Conservation (phyloP, 306 rosid species). For the Mimosa pudica region DNA sequence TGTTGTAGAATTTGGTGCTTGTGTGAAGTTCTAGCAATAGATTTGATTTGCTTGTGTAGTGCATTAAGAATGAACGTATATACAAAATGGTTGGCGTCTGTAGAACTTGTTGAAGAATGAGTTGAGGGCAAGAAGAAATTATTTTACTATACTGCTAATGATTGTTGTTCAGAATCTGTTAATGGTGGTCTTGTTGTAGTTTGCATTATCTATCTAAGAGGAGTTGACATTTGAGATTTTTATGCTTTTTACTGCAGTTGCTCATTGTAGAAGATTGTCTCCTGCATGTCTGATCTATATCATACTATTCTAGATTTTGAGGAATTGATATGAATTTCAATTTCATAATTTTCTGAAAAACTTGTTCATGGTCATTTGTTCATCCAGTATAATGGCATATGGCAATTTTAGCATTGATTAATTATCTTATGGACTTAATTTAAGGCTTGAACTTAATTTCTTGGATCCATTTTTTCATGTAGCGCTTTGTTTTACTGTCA, state of each 20-base stretch:
- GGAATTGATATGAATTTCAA: not conserved
- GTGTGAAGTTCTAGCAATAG: conserved; percentile 8
- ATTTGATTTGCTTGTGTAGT: conserved; percentile 10
- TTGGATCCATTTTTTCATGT: not conserved
- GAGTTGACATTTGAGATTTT: not conserved
- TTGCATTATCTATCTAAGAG: not conserved
- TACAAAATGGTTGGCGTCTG: conserved; percentile 9
- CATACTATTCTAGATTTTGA: not conserved
- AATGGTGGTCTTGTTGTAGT: not conserved
- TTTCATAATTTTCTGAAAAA: too few species aligned
- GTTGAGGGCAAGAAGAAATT: not conserved
- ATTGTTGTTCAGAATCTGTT: not conserved
- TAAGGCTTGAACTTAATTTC: conserved; percentile 8
- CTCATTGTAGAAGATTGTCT: not conserved
- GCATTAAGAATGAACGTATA: conserved; percentile 1
- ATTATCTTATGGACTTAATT: not conserved
- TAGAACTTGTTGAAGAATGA: conserved; percentile 2
- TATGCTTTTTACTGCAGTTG: not conserved
- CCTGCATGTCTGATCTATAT: not conserved
- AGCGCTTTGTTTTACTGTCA: not conserved
- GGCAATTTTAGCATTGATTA: not conserved
- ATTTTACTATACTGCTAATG: conserved; percentile 4
- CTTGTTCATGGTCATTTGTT: not conserved
- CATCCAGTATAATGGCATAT: too few species aligned
- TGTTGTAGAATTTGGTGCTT: conserved; percentile 15